phyloP scores from a whole-genome alignment of 2,329 filamentous ascomycete species.

The Dactylella cylindrospora region DNA sequence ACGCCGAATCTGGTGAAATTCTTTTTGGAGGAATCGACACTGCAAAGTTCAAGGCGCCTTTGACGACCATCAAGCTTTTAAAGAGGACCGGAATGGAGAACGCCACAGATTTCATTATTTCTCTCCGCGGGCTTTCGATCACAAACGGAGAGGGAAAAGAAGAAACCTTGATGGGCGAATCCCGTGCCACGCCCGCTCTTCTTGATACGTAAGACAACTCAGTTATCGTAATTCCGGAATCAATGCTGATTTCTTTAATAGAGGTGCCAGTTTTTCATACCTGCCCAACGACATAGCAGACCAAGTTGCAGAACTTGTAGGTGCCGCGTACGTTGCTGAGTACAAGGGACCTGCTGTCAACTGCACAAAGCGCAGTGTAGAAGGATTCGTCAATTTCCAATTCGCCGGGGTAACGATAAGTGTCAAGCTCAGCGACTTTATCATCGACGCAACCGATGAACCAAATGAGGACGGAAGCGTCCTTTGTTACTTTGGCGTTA shows the following conservation, averaged over 20 bases:
- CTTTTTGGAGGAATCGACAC: constrained; percentile 81
- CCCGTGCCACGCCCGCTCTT: constrained; percentile 64
- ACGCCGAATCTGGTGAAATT: constrained; percentile 68
- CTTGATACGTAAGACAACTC: constrained; percentile 65
- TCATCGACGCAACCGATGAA: constrained; percentile 56
- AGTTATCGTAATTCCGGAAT: too few species aligned
- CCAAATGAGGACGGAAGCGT: constrained; percentile 59
- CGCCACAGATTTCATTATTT: constrained; percentile 68
- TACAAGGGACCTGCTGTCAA: constrained; percentile 64
- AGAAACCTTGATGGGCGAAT: constrained; percentile 53
- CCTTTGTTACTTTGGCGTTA: constrained; percentile 69
- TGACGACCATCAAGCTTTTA: constrained; percentile 70
- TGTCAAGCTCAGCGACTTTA: constrained; percentile 61
- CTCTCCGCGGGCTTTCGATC: constrained; percentile 63
- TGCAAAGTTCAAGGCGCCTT: constrained; percentile 66
- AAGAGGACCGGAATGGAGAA: constrained; percentile 54
- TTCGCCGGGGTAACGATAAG: constrained; percentile 61
- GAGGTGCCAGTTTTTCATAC: constrained; percentile 48
- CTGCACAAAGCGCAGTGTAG: constrained; percentile 57
- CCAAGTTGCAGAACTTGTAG: constrained; percentile 44
- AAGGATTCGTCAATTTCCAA: constrained; percentile 57
- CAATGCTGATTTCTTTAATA: constrained; percentile 11
- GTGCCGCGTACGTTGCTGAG: constrained; percentile 59
- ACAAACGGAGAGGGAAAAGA: constrained; percentile 50
- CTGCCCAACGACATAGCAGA: constrained; percentile 45